These are phyloP conservation scores for Aspergillus flavus DNA, from an alignment of 2,329 filamentous ascomycete species.

Conservation along the genomic window DNA sequence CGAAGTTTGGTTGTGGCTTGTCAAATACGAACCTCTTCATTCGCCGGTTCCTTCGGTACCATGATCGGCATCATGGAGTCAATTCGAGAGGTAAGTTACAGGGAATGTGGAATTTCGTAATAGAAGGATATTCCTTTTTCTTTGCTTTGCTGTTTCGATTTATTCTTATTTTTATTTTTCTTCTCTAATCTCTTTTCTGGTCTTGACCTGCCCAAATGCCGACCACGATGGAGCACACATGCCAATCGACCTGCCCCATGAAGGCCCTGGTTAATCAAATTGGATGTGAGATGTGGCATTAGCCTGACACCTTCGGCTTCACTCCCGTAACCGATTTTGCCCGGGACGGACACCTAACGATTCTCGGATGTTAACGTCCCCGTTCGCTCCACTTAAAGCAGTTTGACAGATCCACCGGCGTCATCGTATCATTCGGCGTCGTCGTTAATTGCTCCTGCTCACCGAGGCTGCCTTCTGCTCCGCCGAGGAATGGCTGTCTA, in stretches of 20 bases:
- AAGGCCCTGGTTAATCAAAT: background rate
- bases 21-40: background rate
- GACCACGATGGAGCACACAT: background rate
- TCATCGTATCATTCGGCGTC: background rate
- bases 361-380: background rate
- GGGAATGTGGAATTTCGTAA: background rate
- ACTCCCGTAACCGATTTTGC: background rate
- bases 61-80: background rate
- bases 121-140: too few relatives aligned
- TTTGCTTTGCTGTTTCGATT: too few relatives aligned
- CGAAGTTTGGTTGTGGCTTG: background rate
- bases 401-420: background rate
- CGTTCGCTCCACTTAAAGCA: background rate
- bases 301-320: background rate
- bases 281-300: background rate
- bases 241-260: background rate
- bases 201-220: background rate
- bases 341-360: background rate
- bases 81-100: background rate
- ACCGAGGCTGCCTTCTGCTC: background rate
- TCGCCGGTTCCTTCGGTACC: background rate
- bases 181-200: background rate
- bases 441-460: background rate
- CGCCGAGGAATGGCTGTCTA: background rate
- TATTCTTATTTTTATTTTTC: background rate